phyloP scores from a whole-genome alignment of 306 rosid genomes.

The Fragaria nilgerrensis region DNA sequence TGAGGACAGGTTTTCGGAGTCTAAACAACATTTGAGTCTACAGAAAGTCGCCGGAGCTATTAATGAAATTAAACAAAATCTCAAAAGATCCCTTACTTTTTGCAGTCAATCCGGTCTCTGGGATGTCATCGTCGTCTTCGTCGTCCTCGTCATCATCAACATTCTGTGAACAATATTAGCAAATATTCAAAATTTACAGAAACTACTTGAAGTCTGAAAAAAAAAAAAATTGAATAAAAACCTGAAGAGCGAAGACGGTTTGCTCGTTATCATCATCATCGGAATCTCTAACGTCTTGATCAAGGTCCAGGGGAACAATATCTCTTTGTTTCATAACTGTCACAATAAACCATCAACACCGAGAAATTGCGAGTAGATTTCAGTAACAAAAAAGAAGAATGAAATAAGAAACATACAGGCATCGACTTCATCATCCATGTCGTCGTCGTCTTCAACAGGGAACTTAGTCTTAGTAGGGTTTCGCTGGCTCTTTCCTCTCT shows the following conservation, averaged over 20 bases:
- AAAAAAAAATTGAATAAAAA: slow-evolving; percentile 11
- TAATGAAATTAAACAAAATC: not conserved
- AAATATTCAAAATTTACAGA: not conserved
- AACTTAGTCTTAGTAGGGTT: slow-evolving; percentile 31
- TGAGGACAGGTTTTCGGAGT: not conserved
- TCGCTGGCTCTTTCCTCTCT: slow-evolving; percentile 47
- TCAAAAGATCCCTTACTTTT: slow-evolving; percentile 50
- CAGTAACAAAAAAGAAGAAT: too few species aligned
- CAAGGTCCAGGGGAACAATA: slow-evolving; percentile 55
- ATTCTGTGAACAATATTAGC: slow-evolving; percentile 16
- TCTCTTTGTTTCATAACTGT: slow-evolving; percentile 89
- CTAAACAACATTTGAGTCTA: not conserved
- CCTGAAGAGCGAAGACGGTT: slow-evolving; percentile 66
- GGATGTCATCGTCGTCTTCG: slow-evolving; percentile 16
- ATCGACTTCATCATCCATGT: slow-evolving; percentile 88
- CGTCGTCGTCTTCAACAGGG: slow-evolving; percentile 41
- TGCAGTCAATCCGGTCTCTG: slow-evolving; percentile 34
- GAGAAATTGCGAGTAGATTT: too few species aligned
- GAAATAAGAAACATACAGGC: slow-evolving; percentile 45
- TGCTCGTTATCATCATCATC: slow-evolving; percentile 62
- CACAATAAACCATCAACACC: slow-evolving; percentile 8
- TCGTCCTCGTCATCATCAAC: slow-evolving; percentile 38
- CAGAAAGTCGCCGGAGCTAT: not conserved
- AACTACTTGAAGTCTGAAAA: too few species aligned
- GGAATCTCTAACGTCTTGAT: slow-evolving; percentile 50